phyloP scores from a whole-genome alignment of 2,329 filamentous ascomycete species.

The Pestalotiopsis sp. region DNA sequence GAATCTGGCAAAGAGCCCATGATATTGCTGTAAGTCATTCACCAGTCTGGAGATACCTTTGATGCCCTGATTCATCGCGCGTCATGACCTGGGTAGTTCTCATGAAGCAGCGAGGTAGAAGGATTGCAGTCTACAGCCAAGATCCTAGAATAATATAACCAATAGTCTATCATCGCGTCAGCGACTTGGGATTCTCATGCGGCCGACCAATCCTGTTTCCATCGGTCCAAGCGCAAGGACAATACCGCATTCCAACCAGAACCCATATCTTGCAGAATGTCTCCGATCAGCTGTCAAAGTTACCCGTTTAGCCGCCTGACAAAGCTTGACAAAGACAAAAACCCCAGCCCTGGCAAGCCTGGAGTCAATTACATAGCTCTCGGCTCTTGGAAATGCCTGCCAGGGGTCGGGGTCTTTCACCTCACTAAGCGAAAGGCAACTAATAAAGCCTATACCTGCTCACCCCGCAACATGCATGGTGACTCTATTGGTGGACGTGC shows the following conservation, averaged over 20 bases:
- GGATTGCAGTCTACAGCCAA: too few relatives aligned
- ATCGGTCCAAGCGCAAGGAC: neutral
- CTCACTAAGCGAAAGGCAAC: neutral
- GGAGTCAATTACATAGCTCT: neutral
- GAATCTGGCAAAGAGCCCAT: neutral
- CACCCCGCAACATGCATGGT: neutral
- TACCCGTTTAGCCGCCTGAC: neutral
- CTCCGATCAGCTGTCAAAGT: neutral
- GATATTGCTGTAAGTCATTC: neutral
- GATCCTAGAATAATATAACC: too few relatives aligned
- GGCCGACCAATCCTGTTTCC: neutral
- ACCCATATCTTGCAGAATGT: neutral
- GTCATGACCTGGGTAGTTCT: too few relatives aligned
- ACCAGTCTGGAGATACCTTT: neutral
- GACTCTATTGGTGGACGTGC: neutral
- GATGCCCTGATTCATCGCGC: too few relatives aligned
- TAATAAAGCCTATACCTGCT: neutral
- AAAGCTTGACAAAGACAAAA: neutral
- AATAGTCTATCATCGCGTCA: too few relatives aligned
- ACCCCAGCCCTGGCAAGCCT: neutral
- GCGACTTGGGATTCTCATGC: too few relatives aligned
- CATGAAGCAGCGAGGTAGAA: too few relatives aligned
- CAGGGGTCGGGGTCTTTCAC: neutral
- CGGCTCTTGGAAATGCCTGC: neutral
- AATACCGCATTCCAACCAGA: neutral